These are phyloP conservation scores for Beauveria australis DNA, from an alignment of 2,329 filamentous ascomycete genomes.

Conservation along the genomic window DNA sequence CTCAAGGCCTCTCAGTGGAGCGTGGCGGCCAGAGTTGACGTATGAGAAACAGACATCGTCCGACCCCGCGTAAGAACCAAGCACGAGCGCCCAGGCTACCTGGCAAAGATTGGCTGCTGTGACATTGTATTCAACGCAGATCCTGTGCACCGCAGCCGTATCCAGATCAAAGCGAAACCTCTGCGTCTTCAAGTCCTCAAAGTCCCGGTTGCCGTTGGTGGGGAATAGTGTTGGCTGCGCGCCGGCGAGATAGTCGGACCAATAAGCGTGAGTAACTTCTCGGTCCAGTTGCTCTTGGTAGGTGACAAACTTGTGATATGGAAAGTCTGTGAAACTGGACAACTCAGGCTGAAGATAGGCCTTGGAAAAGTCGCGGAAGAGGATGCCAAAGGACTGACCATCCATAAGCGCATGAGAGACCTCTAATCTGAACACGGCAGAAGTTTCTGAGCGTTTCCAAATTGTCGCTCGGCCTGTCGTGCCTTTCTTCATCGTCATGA, in stretches of 20 bases:
- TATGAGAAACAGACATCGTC: background rate
- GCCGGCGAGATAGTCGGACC: background rate
- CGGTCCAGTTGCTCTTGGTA: background rate
- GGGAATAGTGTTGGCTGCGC: background rate
- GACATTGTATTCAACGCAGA: background rate
- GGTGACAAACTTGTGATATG: background rate
- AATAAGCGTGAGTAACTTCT: background rate
- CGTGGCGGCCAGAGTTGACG: background rate
- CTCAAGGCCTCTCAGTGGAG: background rate
- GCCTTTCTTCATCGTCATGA: background rate
- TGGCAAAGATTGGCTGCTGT: background rate
- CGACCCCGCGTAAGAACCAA: background rate
- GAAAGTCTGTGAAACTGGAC: background rate
- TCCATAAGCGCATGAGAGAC: constrained; percentile 13
- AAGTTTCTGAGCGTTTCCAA: background rate
- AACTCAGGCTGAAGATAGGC: background rate
- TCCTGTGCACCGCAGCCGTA: background rate
- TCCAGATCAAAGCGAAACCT: background rate
- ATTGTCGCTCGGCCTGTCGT: background rate
- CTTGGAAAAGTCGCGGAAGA: constrained; percentile 8
- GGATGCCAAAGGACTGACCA: constrained; percentile 9
- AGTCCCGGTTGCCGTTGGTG: background rate
- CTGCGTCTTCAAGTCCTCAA: background rate
- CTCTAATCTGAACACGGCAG: background rate
- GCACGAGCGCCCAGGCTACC: background rate